phyloP scores from a whole-genome alignment of 129 eudicot species.

The Silybum marianum region DNA sequence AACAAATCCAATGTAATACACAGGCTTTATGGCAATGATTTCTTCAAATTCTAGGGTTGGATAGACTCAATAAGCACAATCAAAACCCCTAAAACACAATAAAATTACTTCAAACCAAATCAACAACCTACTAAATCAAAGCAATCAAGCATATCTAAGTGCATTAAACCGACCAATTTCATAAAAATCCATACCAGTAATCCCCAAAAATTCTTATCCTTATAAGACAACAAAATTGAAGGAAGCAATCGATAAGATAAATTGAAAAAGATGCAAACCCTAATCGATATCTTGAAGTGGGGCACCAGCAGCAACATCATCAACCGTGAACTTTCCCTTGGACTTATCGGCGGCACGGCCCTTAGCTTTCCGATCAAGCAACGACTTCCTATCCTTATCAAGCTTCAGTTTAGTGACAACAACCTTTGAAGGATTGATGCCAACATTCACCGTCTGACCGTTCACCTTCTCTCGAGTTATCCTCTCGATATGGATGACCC shows the following conservation, averaged over 20 bases:
- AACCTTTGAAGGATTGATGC: slow-evolving; percentile 61
- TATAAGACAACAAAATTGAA: slow-evolving; percentile 21
- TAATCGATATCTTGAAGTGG: slow-evolving; percentile 43
- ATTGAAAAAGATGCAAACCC: slow-evolving; percentile 2
- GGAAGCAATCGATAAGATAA: neutral
- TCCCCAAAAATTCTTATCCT: slow-evolving; percentile 2
- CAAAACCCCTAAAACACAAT: neutral
- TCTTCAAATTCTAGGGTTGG: neutral
- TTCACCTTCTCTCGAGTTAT: slow-evolving; percentile 79
- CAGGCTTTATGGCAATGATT: neutral
- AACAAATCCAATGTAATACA: neutral
- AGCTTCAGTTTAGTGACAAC: slow-evolving; percentile 61
- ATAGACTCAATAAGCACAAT: neutral
- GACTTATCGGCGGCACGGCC: slow-evolving; percentile 62
- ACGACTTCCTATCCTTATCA: slow-evolving; percentile 63
- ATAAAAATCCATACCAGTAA: slow-evolving; percentile 6
- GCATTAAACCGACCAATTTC: slow-evolving; percentile 1
- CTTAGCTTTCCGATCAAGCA: slow-evolving; percentile 68
- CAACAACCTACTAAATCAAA: neutral
- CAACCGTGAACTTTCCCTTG: slow-evolving; percentile 64
- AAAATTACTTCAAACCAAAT: neutral
- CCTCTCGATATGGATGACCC: slow-evolving; percentile 71
- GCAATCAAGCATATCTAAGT: neutral
- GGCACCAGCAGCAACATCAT: slow-evolving; percentile 48
- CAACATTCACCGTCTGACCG: slow-evolving; percentile 73